Base-by-base conservation (phyloP, 805 yeast genomes). In the Ogataea trehalophila region DNA sequence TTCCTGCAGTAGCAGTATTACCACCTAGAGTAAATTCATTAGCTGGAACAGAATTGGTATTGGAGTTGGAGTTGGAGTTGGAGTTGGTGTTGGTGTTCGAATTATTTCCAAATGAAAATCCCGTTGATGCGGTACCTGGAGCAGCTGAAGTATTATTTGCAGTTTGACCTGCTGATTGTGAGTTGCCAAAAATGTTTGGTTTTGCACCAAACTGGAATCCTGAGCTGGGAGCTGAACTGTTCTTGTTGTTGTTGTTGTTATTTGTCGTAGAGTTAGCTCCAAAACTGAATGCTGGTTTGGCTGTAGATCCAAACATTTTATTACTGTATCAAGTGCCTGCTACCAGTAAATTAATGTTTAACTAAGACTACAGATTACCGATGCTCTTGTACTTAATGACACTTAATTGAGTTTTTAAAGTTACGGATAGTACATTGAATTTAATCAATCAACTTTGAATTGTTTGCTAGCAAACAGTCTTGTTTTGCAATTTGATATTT, bases 141-240 rank as follows among this genome's bases (percentile, higher is more conserved):
- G 59, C 50, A 13, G 41, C 34, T 23, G 54, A 42, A 18, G 55
- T 55, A 46, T 42, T 56, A 33, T 46, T 33, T 3, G 57, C 54
- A 6, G 56, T 52, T 43, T 46, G 54, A 11, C 57, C 58, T 5
- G 57, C 51, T n/a, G 61, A 52, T 33, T 49, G 57, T 8, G 62
- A 49, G 44, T 60, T 61, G 2, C 66, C 66, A 53, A 61, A 61
- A 13, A 61, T 44, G 15, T 46, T 47, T 2, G 58, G 46, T n/a
- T 50, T 53, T 33, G 46, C 13, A 5, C 56, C 52, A n/a, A 47
- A 41, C 15, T 50, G 20, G 11, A 23, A 35, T 22, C 40, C 45
- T 9, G 46, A 44, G 11, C 37, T 36, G 2, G 53, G 40, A 23
- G 42, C 5, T 13, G 38, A 41, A 33, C 20, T 45, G 38, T 44